Percentiles rank a stretch among this genome's conserved stretches.
Evolutionary conservation across 208 protist species (phyloP).

Genomic region (Acanthamoeba pearcei): DNA sequence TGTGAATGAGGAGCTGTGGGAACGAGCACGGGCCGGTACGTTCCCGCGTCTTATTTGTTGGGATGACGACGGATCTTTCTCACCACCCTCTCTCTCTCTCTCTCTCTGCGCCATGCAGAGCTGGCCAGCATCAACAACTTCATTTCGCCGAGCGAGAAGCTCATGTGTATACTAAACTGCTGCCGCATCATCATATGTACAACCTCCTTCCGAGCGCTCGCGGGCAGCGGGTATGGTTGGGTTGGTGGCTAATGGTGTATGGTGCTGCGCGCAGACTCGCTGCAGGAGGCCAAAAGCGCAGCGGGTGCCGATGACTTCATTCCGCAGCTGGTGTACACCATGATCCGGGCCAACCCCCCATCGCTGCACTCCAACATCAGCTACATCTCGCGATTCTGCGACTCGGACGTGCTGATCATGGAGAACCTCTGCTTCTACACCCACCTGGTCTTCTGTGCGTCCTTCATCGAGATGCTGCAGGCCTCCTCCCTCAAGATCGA

Average conservation of each 20-base stretch:
- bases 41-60: neutral
- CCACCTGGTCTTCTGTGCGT: slow-evolving; percentile 67
- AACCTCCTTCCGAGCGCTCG: neutral
- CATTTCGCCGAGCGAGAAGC: slow-evolving; percentile 60
- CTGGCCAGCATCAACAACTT: slow-evolving; percentile 66
- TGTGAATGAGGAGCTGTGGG: slow-evolving; percentile 57
- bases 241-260: no score
- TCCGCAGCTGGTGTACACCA: slow-evolving; percentile 62
- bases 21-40: slow-evolving; percentile 1
- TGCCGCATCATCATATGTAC: slow-evolving; percentile 74
- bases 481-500: slow-evolving; percentile 73
- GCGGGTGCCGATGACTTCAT: slow-evolving; percentile 75
- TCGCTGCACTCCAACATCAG: slow-evolving; percentile 65
- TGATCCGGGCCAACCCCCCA: slow-evolving; percentile 59
- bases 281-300: slow-evolving; percentile 69
- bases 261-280: slow-evolving; percentile 2
- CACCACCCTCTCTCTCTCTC: no score
- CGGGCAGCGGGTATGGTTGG: no score
- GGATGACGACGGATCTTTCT: neutral
- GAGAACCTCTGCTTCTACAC: slow-evolving; percentile 75
- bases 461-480: slow-evolving; percentile 72
- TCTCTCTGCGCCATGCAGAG: slow-evolving; percentile 42
- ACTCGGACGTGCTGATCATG: slow-evolving; percentile 60
- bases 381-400: slow-evolving; percentile 72
- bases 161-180: slow-evolving; percentile 75